Evolutionary conservation across 2,329 filamentous ascomycete genomes (phyloP).

Genomic region (Calonectria crousiana): DNA sequence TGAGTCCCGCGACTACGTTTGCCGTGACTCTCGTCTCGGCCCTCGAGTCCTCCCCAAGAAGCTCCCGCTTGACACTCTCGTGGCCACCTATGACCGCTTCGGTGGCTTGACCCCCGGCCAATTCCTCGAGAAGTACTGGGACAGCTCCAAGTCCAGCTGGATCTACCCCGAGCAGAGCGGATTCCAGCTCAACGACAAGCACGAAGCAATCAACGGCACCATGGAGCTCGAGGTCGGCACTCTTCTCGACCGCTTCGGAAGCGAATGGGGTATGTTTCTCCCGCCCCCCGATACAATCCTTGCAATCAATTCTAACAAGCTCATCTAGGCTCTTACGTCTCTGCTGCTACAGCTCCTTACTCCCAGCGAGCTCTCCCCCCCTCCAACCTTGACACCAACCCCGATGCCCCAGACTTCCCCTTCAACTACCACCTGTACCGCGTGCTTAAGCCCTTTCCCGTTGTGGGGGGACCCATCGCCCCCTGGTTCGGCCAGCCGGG

Average conservation of each 20-base stretch:
- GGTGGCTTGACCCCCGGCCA: slow-evolving; percentile 23
- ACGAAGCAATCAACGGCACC: not conserved
- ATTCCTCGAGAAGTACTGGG: slow-evolving; percentile 30
- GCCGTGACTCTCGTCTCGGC: not conserved
- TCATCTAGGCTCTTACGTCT: slow-evolving; percentile 37
- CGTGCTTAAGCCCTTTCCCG: slow-evolving; percentile 54
- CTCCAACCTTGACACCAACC: slow-evolving; percentile 54
- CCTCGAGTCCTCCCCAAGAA: slow-evolving; percentile 5
- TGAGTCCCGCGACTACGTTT: not conserved
- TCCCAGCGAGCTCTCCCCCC: slow-evolving; percentile 61
- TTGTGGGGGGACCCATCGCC: slow-evolving; percentile 58
- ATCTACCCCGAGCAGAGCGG: slow-evolving; percentile 24
- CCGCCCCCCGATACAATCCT: not conserved
- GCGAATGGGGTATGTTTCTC: slow-evolving; percentile 1
- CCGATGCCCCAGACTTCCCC: slow-evolving; percentile 48
- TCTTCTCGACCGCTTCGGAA: not conserved
- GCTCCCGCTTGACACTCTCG: not conserved
- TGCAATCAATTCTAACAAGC: not conserved
- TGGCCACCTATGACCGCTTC: slow-evolving; percentile 29
- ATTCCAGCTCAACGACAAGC: slow-evolving; percentile 13
- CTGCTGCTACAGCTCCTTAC: slow-evolving; percentile 59
- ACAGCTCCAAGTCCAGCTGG: slow-evolving; percentile 16
- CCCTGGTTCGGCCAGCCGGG: slow-evolving; percentile 65
- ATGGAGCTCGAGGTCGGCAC: not conserved
- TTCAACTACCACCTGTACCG: slow-evolving; percentile 63